phyloP scores from a whole-genome alignment of 495 filamentous ascomycete genomes.

The Bombardia bombarda region DNA sequence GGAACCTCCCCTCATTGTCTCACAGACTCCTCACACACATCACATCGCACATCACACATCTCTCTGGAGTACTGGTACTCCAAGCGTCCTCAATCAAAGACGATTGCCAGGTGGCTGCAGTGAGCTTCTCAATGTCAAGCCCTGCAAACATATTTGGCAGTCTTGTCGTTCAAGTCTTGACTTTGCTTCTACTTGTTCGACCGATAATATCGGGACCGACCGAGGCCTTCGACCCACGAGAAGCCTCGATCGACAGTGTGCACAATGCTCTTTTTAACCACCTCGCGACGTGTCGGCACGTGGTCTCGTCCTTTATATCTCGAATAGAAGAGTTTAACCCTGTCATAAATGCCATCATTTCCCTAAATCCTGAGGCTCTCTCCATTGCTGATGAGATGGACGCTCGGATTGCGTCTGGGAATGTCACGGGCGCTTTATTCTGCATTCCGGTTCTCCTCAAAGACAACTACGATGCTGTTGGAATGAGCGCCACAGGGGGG shows the following conservation, averaged over 20 bases:
- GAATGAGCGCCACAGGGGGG: constrained; percentile 49
- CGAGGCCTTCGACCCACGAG: constrained; percentile 38
- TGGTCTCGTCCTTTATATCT: constrained; percentile 47
- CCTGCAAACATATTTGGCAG: no score
- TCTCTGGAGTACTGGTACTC: no score
- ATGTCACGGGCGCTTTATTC: constrained; percentile 39
- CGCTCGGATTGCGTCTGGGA: constrained; percentile 29
- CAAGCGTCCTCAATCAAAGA: no score
- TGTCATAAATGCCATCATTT: constrained; percentile 48
- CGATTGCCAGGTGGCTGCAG: no score
- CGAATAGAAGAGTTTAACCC: constrained; percentile 50
- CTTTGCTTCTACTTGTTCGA: not conserved
- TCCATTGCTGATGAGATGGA: constrained; percentile 41
- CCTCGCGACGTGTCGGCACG: constrained; percentile 39
- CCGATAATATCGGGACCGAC: not conserved
- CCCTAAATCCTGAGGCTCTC: constrained; percentile 44
- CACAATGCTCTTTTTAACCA: constrained; percentile 44
- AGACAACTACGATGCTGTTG: constrained; percentile 50
- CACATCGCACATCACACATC: no score
- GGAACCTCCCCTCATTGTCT: no score
- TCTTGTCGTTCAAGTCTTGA: not conserved
- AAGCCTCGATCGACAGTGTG: constrained; percentile 47
- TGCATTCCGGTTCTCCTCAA: constrained; percentile 57
- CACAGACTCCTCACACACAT: no score
- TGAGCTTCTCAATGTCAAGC: no score